Evolutionary conservation across 2,329 filamentous ascomycete species (phyloP).

Genomic region (Pseudofabraea citricarpa): DNA sequence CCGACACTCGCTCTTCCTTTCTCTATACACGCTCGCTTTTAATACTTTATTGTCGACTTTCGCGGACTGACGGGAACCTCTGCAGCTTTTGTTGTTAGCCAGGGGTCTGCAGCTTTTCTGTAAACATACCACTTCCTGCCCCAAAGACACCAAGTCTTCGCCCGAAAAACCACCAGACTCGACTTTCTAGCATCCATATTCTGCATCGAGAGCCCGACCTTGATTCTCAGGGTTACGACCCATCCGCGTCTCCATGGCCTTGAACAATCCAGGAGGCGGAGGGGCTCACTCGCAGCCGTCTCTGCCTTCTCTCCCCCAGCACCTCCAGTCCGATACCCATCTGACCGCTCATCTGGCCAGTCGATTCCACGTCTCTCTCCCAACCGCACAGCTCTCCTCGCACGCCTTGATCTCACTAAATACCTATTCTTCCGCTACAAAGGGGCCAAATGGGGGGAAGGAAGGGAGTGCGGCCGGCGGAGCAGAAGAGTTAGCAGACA

Average conservation of each 20-base stretch:
- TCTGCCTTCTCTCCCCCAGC: slow-evolving; percentile 80
- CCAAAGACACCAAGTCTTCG: too few relatives aligned
- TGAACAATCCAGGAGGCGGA: slow-evolving; percentile 37
- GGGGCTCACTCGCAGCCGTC: slow-evolving; percentile 78
- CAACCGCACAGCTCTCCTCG: slow-evolving; percentile 83
- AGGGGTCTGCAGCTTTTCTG: slow-evolving; percentile 2
- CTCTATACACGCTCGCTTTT: background rate
- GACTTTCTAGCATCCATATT: background rate
- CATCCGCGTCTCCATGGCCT: slow-evolving; percentile 48
- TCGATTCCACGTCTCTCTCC: slow-evolving; percentile 87
- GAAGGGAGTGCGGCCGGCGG: slow-evolving; percentile 90
- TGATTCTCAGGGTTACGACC: slow-evolving; percentile 19
- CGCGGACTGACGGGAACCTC: too few relatives aligned
- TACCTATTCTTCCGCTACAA: slow-evolving; percentile 85
- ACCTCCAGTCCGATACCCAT: slow-evolving; percentile 73
- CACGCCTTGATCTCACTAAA: slow-evolving; percentile 90
- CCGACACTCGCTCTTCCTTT: background rate
- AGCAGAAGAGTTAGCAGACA: slow-evolving; percentile 84
- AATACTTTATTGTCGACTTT: background rate
- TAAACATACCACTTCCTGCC: too few relatives aligned
- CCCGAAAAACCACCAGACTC: slow-evolving; percentile 1
- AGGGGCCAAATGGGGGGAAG: slow-evolving; percentile 84
- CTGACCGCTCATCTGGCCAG: slow-evolving; percentile 78
- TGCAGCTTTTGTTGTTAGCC: too few relatives aligned
- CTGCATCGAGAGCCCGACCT: slow-evolving; percentile 3